Evolutionary conservation across 352 stramenopile genomes (phyloP), one percentile per base, ranked within the genome.

Genomic region (Phytophthora crassamura): DNA sequence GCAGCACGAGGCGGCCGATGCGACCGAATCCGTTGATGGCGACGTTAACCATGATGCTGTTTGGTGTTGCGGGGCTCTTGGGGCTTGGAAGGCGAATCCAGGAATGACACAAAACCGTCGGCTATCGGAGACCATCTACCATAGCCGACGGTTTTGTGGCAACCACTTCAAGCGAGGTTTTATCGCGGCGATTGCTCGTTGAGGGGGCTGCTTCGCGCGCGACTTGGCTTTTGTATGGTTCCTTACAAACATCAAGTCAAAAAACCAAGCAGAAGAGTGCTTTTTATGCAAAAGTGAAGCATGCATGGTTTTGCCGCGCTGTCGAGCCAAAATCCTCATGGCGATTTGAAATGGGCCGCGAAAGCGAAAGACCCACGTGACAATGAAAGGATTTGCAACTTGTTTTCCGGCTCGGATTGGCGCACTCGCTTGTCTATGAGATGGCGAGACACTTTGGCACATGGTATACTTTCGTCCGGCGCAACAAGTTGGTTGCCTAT

Each of bases 11-110:
- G 83, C 97, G 91, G 50, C 97, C 97, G 67, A 99, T 99, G 72
- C 97, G 93, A 62, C 97, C 97, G 75, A 99, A 99, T 38, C 97
- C 97, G 80, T 99, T 99, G 89, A 99, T 99, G 64, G 92, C 96
- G 40, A 99, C 74, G 72, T 97, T 97, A 65, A 98, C 77, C 71
- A 88, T 84, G 65, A 51, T 49, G 59, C 73, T 45, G 53, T 99
- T 60, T 34, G 22, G 22, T 1, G 22, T 25, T 25, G 22, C 22
- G 22, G 1, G 35, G 28, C n/a, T 15, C 28, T 63, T 78, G 72
- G 48, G 56, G 64, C 49, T 68, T 51, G 49, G 32, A 64, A 49
- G 34, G 75, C 66, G 76, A 86, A 84, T 74, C 70, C 62, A 62
- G 56, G 61, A 86, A 81, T 86, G 49, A 49, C 35, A 42, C 47